A percentile compares a stretch with the other conserved stretches of the same genome.
phyloP scores from a whole-genome alignment of 106 monocot species.

The Dactylorhiza incarnata region DNA sequence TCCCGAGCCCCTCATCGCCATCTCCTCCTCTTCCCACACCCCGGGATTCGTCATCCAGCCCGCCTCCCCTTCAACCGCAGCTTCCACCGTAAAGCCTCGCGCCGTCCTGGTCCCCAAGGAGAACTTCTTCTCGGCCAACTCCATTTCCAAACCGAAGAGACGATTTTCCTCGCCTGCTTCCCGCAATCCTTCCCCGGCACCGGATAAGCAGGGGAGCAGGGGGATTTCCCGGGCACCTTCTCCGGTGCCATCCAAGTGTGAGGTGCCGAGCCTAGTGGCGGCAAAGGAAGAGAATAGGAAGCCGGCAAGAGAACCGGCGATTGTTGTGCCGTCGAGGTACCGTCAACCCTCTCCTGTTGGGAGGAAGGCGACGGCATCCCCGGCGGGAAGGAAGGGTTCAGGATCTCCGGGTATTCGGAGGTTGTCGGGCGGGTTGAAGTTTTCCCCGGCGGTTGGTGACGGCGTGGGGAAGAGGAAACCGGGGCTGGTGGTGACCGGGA shows the following conservation, averaged over 20 bases:
- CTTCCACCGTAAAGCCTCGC: constrained; percentile 1
- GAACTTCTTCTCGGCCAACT: not conserved
- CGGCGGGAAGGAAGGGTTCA: constrained; percentile 39
- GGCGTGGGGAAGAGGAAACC: constrained; percentile 56
- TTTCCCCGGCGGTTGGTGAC: constrained; percentile 29
- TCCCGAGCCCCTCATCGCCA: constrained; percentile 49
- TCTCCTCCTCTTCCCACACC: constrained; percentile 22
- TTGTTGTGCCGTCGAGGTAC: constrained; percentile 92
- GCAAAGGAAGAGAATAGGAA: constrained; percentile 86
- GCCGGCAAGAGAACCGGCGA: constrained; percentile 67
- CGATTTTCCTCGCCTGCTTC: constrained; percentile 63
- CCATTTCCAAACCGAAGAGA: constrained; percentile 16
- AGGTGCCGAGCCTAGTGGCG: constrained; percentile 70
- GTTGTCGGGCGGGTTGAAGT: constrained; percentile 50
- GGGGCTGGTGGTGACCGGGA: constrained; percentile 40
- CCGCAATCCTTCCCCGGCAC: constrained; percentile 23
- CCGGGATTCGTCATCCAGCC: constrained; percentile 71
- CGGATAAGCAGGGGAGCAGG: not conserved
- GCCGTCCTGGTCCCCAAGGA: not conserved
- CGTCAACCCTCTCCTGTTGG: constrained; percentile 66
- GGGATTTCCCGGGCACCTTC: constrained; percentile 43
- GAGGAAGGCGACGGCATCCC: constrained; percentile 39
- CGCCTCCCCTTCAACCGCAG: constrained; percentile 29
- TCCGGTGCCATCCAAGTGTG: constrained; percentile 82
- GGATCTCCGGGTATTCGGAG: constrained; percentile 66